Percentiles rank a stretch among this genome's conserved stretches.
Conservation (phyloP, 164 flowering plant species). For the Hamamelis virginiana region DNA sequence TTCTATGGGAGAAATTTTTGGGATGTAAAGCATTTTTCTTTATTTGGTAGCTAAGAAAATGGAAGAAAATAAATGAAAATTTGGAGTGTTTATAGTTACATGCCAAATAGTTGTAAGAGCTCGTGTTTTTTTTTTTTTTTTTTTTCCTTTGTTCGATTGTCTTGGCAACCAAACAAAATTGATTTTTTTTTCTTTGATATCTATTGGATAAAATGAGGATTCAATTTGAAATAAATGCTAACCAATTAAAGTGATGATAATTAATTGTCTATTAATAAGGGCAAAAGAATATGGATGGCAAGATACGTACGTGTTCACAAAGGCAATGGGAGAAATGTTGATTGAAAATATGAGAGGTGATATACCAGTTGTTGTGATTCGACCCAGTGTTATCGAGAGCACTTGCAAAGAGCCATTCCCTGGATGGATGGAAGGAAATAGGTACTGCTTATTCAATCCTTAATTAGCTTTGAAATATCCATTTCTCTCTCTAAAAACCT, state of each 20-base stretch:
- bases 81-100: background rate
- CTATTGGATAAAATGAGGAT: too few relatives aligned
- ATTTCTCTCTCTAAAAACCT: too few relatives aligned
- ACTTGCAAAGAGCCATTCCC: conserved; percentile 82
- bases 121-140: background rate
- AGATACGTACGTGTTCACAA: conserved; percentile 89
- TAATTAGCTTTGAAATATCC: too few relatives aligned
- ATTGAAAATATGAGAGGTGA: conserved; percentile 72
- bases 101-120: background rate
- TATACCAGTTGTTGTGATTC: conserved; percentile 70
- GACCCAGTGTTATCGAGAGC: conserved; percentile 93
- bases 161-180: background rate
- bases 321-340: conserved; percentile 99
- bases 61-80: background rate
- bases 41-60: background rate
- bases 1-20: too few relatives aligned
- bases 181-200: background rate
- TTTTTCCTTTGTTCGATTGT: background rate
- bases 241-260: background rate
- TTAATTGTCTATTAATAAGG: conserved; percentile 39
- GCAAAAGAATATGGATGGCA: conserved; percentile 92
- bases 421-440: conserved; percentile 98
- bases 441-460: conserved; percentile 32
- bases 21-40: too few relatives aligned
- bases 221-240: too few relatives aligned